Percentiles rank a stretch among this genome's conserved stretches.
Evolutionary conservation across 371 early-diverging fungal genomes (phyloP).

Genomic region (Mortierella polycephala): DNA sequence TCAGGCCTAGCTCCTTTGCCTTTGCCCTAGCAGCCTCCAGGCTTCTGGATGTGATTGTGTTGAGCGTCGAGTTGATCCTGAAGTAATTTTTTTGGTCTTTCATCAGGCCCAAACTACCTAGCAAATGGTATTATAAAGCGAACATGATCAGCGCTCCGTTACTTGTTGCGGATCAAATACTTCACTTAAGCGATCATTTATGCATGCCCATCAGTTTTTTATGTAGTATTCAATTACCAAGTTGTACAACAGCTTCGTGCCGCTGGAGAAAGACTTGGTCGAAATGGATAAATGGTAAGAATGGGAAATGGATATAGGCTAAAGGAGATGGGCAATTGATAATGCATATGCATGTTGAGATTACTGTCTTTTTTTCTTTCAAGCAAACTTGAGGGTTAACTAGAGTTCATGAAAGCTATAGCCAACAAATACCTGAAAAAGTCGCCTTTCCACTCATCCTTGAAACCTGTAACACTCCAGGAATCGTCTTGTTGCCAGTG

Average conservation of each 20-base stretch:
- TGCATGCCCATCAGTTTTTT: no score
- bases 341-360: no score
- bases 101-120: conserved; percentile 45
- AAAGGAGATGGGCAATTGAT: not conserved
- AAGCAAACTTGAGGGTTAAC: not conserved
- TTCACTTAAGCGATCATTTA: not conserved
- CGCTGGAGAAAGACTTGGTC: conserved; percentile 50
- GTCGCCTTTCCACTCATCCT: conserved; percentile 47
- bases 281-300: conserved; percentile 47
- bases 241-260: conserved; percentile 42
- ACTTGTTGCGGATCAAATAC: not conserved
- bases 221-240: conserved; percentile 19
- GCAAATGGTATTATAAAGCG: not conserved
- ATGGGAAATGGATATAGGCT: conserved; percentile 49
- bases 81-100: conserved; percentile 54
- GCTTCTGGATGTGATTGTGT: conserved; percentile 27
- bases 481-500: conserved; percentile 28
- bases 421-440: conserved; percentile 26
- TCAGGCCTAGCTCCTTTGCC: conserved; percentile 16
- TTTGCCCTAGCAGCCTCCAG: conserved; percentile 10
- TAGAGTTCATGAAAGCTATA: not conserved
- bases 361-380: no score
- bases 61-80: conserved; percentile 39
- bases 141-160: not conserved
- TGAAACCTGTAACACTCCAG: conserved; percentile 44